phyloP scores from a whole-genome alignment of 2,329 filamentous ascomycete species.

The Arachnopeziza araneosa region DNA sequence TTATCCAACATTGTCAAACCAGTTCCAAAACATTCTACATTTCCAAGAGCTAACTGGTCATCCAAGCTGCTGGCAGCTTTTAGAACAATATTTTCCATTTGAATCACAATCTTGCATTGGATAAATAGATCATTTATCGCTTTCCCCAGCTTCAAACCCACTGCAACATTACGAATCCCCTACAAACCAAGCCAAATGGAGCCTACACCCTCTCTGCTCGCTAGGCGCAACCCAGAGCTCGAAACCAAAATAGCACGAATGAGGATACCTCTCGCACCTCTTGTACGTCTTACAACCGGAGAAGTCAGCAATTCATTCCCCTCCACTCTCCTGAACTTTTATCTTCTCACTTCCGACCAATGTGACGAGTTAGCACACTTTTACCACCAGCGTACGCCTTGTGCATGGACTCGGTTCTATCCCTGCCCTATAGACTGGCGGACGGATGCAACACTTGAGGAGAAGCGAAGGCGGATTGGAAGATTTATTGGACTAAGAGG shows the following conservation, averaged over 20 bases:
- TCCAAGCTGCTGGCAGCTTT: background rate
- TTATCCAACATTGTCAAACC: background rate
- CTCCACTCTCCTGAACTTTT: slow-evolving; percentile 61
- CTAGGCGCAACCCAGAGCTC: slow-evolving; percentile 44
- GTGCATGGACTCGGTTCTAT: slow-evolving; percentile 52
- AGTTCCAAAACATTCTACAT: background rate
- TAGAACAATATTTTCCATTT: background rate
- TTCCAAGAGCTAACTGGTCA: background rate
- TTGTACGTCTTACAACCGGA: slow-evolving; percentile 59
- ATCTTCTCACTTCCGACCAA: slow-evolving; percentile 65
- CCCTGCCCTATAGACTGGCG: slow-evolving; percentile 64
- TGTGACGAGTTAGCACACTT: slow-evolving; percentile 65
- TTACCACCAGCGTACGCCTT: slow-evolving; percentile 64
- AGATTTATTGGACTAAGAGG: slow-evolving; percentile 68
- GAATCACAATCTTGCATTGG: background rate
- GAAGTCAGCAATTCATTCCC: slow-evolving; percentile 62
- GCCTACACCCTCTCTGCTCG: background rate
- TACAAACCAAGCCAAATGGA: background rate
- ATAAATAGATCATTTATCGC: background rate
- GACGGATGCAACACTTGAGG: slow-evolving; percentile 46
- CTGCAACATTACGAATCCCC: background rate
- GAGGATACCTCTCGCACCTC: slow-evolving; percentile 58
- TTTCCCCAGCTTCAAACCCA: background rate
- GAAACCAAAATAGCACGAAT: slow-evolving; percentile 59
- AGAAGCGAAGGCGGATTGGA: slow-evolving; percentile 65